These are phyloP conservation scores for Leccinellum luteum DNA, from an alignment of 768 basidiomycete genomes.

Conservation along the genomic window DNA sequence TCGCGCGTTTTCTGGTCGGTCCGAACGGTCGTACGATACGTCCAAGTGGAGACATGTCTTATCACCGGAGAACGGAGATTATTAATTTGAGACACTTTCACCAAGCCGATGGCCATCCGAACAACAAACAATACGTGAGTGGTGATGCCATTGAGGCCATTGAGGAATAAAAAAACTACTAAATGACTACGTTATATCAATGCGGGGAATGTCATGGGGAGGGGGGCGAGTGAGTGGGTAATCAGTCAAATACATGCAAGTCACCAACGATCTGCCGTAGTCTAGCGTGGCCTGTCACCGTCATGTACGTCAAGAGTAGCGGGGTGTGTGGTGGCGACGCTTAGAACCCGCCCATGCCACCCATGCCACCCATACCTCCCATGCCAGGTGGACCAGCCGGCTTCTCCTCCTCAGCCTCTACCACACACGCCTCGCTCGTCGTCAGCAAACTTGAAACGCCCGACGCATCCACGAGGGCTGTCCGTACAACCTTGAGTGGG, in stretches of 20 bases:
- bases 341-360: conserved; percentile 52
- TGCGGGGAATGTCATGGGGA: conserved; percentile 15
- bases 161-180: conserved; percentile 7
- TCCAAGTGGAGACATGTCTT: background rate
- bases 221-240: conserved; percentile 5
- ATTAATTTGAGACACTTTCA: too few relatives aligned
- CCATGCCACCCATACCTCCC: conserved; percentile 64
- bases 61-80: background rate
- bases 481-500: conserved; percentile 93
- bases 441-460: conserved; percentile 94
- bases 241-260: conserved; percentile 7
- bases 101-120: background rate
- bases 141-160: conserved; percentile 25
- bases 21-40: background rate
- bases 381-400: conserved; percentile 52
- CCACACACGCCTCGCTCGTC: conserved; percentile 89
- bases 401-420: conserved; percentile 85
- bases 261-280: background rate
- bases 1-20: background rate
- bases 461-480: conserved; percentile 86
- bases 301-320: background rate
- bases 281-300: background rate
- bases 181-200: conserved; percentile 12
- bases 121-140: conserved; percentile 7
- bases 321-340: background rate